Conservation (phyloP, 495 filamentous ascomycete species). For the Penicillium waksmanii region DNA sequence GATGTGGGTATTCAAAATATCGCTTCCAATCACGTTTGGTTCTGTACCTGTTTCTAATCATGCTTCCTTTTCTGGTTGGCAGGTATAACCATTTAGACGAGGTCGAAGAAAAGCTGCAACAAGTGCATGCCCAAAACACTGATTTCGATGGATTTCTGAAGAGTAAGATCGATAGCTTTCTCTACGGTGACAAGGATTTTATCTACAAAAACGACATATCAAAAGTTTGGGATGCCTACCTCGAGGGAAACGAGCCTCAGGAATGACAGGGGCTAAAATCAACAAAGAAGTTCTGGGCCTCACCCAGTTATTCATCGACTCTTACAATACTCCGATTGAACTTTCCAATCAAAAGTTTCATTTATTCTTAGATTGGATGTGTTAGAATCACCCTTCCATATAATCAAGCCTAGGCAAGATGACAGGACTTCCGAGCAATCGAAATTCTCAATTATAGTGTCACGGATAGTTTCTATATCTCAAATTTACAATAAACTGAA, state of each 20-base stretch:
- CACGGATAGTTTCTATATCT: too few relatives aligned
- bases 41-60: neutral
- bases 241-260: neutral
- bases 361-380: too few relatives aligned
- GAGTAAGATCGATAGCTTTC: conserved; percentile 34
- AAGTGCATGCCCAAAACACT: conserved; percentile 17
- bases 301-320: too few relatives aligned
- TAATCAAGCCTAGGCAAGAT: too few relatives aligned
- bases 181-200: conserved; percentile 37
- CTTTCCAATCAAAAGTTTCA: too few relatives aligned
- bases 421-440: too few relatives aligned
- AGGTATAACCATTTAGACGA: conserved; percentile 45
- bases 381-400: neutral
- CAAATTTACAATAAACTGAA: too few relatives aligned
- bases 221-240: conserved; percentile 40
- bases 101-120: conserved; percentile 24
- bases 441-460: too few relatives aligned
- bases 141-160: conserved; percentile 38
- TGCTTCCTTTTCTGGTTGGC: neutral
- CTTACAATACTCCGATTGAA: too few relatives aligned
- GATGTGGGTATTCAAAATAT: neutral
- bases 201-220: conserved; percentile 52
- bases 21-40: neutral
- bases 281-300: too few relatives aligned
- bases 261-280: neutral